These are phyloP conservation scores for Lodderomyces elongisporus DNA, from an alignment of 1,139 yeast species.

Conservation along the genomic window DNA sequence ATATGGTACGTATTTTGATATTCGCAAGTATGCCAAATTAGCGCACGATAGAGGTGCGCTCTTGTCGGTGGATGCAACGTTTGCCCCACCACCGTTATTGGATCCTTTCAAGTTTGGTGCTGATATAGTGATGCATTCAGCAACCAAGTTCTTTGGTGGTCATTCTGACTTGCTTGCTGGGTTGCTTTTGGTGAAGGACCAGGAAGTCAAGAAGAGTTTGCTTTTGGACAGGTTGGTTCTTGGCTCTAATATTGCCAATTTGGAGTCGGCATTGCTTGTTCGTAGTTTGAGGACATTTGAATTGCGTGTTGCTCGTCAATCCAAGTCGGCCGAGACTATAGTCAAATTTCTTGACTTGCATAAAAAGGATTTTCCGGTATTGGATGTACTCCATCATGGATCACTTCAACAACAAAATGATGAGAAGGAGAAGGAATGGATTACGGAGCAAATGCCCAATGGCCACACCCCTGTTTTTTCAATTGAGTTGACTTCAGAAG, in stretches of 20 bases:
- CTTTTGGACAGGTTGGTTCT: conserved; percentile 57
- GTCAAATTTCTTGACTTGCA: conserved; percentile 56
- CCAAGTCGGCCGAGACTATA: conserved; percentile 56
- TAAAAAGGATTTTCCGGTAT: conserved; percentile 39
- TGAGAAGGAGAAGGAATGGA: conserved; percentile 37
- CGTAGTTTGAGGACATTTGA: conserved; percentile 80
- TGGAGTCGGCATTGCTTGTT: conserved; percentile 68
- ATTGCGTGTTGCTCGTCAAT: conserved; percentile 62
- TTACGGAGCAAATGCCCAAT: conserved; percentile 53
- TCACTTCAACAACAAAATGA: conserved; percentile 64
- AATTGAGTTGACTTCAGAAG: conserved; percentile 46
- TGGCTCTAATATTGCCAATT: conserved; percentile 75
- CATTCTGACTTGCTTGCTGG: conserved; percentile 92
- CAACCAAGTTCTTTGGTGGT: conserved; percentile 89
- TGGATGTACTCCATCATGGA: conserved; percentile 60
- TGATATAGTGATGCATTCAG: conserved; percentile 83
- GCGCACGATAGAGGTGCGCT: conserved; percentile 71
- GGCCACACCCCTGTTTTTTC: conserved; percentile 79
- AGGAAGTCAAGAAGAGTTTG: conserved; percentile 40
- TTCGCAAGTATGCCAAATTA: conserved; percentile 53
- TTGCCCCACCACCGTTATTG: conserved; percentile 90
- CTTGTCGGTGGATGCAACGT: conserved; percentile 75
- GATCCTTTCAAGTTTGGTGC: conserved; percentile 78
- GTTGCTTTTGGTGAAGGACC: conserved; percentile 58
- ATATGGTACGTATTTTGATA: conserved; percentile 63